A percentile compares a stretch with the other conserved stretches of the same genome.
These are phyloP conservation scores for Canna indica DNA, from an alignment of 176 grass and related monocot genomes.

Conservation along the genomic window DNA sequence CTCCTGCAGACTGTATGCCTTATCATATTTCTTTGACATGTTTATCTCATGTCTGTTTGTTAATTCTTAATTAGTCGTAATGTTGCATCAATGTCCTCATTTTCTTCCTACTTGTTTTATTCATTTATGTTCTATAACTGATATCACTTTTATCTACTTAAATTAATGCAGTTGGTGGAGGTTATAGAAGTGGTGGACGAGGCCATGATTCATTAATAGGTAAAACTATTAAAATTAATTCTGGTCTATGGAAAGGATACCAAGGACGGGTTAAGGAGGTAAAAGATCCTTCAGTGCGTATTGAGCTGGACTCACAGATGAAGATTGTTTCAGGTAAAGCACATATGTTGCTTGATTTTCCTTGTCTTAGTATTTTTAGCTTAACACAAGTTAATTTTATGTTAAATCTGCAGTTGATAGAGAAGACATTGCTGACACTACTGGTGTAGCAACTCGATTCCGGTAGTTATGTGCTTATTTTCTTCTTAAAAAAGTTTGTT, in stretches of 20 bases:
- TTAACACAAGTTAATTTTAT: conserved; percentile 25
- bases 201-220: conserved; percentile 66
- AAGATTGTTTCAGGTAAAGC: conserved; percentile 72
- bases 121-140: not conserved
- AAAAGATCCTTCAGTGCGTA: conserved; percentile 51
- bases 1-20: conserved; percentile 54
- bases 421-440: conserved; percentile 68
- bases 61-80: not conserved
- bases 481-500: conserved; percentile 3
- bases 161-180: conserved; percentile 44
- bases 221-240: conserved; percentile 85
- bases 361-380: not conserved
- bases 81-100: not conserved
- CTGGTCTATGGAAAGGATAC: conserved; percentile 80
- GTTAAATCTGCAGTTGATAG: conserved; percentile 63
- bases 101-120: not conserved
- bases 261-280: conserved; percentile 86
- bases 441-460: conserved; percentile 56
- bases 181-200: conserved; percentile 56
- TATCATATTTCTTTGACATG: conserved; percentile 5
- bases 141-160: not conserved
- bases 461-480: conserved; percentile 39
- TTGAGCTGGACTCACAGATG: conserved; percentile 96
- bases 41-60: not conserved
- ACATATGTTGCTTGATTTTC: conserved; percentile 12